Evolutionary conservation across 1,284 basidiomycete genomes (phyloP).

Genomic region (Pterulicium gracile): DNA sequence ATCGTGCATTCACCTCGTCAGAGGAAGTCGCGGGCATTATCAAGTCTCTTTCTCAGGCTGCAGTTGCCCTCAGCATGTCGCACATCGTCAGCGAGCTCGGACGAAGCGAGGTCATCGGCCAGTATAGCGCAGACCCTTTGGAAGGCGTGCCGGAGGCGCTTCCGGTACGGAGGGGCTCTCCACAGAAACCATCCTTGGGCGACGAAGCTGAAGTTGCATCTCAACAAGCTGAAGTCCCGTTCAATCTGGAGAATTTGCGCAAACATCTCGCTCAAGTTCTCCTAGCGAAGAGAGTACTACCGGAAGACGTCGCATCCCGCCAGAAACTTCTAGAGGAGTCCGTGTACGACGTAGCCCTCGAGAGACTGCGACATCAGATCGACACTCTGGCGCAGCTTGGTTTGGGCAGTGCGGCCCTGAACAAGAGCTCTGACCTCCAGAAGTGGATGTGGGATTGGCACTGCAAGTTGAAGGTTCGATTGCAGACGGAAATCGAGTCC

Average conservation of each 20-base stretch:
- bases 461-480: conserved; percentile 40
- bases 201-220: conserved; percentile 17
- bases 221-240: conserved; percentile 42
- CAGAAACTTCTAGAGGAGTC: conserved; percentile 80
- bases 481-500: conserved; percentile 45
- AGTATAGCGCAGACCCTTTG: conserved; percentile 29
- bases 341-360: conserved; percentile 74
- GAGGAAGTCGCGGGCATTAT: conserved; percentile 48
- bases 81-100: conserved; percentile 46
- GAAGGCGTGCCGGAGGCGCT: conserved; percentile 44
- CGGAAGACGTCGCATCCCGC: conserved; percentile 58
- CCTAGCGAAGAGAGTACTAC: conserved; percentile 51
- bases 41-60: conserved; percentile 43
- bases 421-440: conserved; percentile 42
- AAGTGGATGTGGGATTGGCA: conserved; percentile 89
- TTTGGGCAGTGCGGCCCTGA: conserved; percentile 35
- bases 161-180: conserved; percentile 44
- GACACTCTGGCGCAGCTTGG: conserved; percentile 51
- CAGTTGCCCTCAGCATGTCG: conserved; percentile 41
- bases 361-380: conserved; percentile 59
- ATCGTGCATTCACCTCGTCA: conserved; percentile 41
- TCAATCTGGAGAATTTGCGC: conserved; percentile 62
- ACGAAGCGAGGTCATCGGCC: conserved; percentile 36
- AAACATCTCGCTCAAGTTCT: conserved; percentile 53
- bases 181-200: conserved; percentile 12